phyloP scores from a whole-genome alignment of 2,329 filamentous ascomycete genomes.

The Sclerotinia spermophila region DNA sequence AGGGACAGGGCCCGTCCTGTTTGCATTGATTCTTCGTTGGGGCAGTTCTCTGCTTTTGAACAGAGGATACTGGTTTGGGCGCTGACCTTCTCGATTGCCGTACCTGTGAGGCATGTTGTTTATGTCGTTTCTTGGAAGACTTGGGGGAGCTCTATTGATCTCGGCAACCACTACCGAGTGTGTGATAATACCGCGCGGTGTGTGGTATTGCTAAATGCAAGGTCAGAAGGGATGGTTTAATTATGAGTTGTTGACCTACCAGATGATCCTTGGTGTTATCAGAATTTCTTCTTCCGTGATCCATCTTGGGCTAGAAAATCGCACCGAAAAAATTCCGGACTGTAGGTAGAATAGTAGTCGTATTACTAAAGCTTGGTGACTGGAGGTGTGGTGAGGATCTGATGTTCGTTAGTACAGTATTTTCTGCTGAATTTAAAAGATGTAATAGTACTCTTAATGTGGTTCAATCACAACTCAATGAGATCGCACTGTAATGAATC shows the following conservation, averaged over 20 bases:
- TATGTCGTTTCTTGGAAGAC: not conserved
- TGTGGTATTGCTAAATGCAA: not conserved
- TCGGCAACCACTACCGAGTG: not conserved
- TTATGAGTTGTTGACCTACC: not conserved
- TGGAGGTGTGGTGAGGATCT: not conserved
- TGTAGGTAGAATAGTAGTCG: no score
- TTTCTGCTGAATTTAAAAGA: not conserved
- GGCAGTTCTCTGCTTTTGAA: not conserved
- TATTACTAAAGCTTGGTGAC: not conserved
- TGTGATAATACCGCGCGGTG: not conserved
- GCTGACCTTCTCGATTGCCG: not conserved
- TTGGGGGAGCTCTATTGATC: not conserved
- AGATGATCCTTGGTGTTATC: not conserved
- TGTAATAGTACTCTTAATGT: not conserved
- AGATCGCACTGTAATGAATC: not conserved
- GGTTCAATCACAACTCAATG: not conserved
- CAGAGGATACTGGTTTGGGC: not conserved
- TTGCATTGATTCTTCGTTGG: not conserved
- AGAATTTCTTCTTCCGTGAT: not conserved
- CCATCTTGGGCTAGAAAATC: not conserved
- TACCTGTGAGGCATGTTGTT: not conserved
- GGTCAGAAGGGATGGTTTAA: not conserved
- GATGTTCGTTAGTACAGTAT: not conserved
- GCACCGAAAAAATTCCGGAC: not conserved
- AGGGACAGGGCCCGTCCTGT: not conserved